phyloP scores from a whole-genome alignment of 371 early-diverging fungal genomes.

The Mortierella sp. region DNA sequence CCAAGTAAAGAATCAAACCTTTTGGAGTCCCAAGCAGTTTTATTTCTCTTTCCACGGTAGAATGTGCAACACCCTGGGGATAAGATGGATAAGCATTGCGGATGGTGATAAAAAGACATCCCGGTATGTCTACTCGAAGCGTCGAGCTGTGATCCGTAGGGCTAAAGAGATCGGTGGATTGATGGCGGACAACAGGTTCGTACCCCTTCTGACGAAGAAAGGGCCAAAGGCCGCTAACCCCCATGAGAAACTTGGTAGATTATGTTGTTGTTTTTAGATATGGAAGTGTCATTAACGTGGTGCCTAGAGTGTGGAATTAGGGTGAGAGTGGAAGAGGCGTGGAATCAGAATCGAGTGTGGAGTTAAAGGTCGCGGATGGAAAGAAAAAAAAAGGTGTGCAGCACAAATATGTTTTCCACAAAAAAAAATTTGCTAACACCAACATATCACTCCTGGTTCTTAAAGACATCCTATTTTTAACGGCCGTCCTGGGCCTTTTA shows the following conservation, averaged over 20 bases:
- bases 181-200: not conserved
- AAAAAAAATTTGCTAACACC: no score
- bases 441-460: no score
- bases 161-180: not conserved
- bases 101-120: not conserved
- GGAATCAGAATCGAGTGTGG: no score
- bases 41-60: not conserved
- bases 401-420: no score
- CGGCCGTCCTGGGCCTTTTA: no score
- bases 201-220: not conserved
- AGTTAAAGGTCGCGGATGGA: no score
- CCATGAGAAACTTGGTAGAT: not conserved
- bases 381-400: no score
- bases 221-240: not conserved
- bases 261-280: no score
- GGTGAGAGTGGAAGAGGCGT: no score
- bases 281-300: no score
- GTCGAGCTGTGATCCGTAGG: not conserved
- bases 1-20: not conserved
- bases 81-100: not conserved
- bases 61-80: not conserved
- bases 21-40: not conserved
- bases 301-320: not conserved
- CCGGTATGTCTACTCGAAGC: not conserved
- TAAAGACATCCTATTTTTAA: no score